Base-by-base conservation (phyloP, 306 rosid species). In the Astragalus membranaceus region DNA sequence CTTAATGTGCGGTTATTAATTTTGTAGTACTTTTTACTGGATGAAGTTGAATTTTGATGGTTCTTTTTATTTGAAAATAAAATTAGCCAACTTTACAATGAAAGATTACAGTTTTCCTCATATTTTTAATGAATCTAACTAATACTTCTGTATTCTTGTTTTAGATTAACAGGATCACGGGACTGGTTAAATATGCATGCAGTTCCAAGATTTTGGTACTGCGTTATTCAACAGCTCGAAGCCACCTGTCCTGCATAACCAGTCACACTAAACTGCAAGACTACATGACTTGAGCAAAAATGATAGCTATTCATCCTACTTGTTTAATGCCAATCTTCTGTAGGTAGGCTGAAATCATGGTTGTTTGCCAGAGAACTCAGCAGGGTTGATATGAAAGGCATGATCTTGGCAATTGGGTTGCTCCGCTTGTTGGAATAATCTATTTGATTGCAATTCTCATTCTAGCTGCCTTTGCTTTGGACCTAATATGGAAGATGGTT, bases 141-240 rank as follows among this genome's bases (percentile, higher is more conserved):
- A 59, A 67, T 74, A 8, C 39, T 13, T 63, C 23, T 49, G 10
- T 20, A 7, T 64, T 57, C 4, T 54, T 33, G 41, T 67, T 75
- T 80, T 64, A 78, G 82, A 81, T 67, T 64, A 62, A 32, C 58
- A 69, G 69, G 76, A 73, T 66, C 10, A 29, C 67, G 51, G 36
- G 39, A 23, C 50, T 37, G 77, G 64, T 78, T 74, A 70, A 67
- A 39, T 74, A 58, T 70, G 5, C 39, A 49, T 39, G 82, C 78
- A 48, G 82, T 82, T 81, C 62, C 58, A 62, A 51, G 69, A 69
- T 72, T 69, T 56, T 32, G 78, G 78, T 70, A 74, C 76, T 76
- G 81, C 37, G 55, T 37, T 70, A 70, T 70, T 70, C 80, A 69
- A 80, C 83, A 77, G 72, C 80, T 71, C 66, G 64, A 74, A 65